A percentile compares a stretch with the other conserved stretches of the same genome.
phyloP scores from a whole-genome alignment of 2,329 filamentous ascomycete genomes.

The Hypomyces rosellus region DNA sequence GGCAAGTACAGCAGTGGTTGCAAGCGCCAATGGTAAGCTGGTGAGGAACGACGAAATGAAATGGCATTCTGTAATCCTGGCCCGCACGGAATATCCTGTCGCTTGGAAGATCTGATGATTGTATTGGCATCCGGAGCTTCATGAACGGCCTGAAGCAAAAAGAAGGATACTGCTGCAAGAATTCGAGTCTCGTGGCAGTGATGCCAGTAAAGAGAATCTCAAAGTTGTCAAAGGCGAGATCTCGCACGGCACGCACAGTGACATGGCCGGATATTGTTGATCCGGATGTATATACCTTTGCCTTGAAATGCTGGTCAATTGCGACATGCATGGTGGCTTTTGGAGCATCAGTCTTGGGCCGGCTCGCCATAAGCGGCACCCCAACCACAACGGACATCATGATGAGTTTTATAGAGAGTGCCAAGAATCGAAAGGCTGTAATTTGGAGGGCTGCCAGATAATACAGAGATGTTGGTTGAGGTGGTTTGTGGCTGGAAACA shows the following conservation, averaged over 20 bases:
- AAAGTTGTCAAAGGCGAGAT: conserved; percentile 44
- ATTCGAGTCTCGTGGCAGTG: conserved; percentile 45
- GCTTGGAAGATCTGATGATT: conserved; percentile 39
- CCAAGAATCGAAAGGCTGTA: neutral
- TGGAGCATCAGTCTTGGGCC: conserved; percentile 7
- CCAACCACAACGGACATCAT: conserved; percentile 21
- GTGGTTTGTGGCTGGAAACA: neutral
- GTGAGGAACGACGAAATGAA: conserved; percentile 53
- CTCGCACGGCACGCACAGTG: conserved; percentile 37
- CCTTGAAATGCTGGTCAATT: conserved; percentile 47
- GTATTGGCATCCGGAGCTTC: conserved; percentile 49
- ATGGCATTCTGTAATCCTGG: conserved; percentile 45
- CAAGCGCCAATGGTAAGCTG: conserved; percentile 52
- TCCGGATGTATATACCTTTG: conserved; percentile 51
- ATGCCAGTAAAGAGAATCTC: conserved; percentile 48
- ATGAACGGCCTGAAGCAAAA: conserved; percentile 47
- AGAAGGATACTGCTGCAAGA: conserved; percentile 41
- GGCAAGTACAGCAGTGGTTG: conserved; percentile 40
- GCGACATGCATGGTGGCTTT: conserved; percentile 41
- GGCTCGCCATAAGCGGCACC: conserved; percentile 7
- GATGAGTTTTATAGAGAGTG: neutral
- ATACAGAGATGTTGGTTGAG: neutral
- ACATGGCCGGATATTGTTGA: conserved; percentile 45
- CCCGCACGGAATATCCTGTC: conserved; percentile 43
- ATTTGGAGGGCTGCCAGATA: neutral